These are phyloP conservation scores for Zopfochytrium polystomum DNA, from an alignment of 371 early-diverging fungal species.

Conservation along the genomic window DNA sequence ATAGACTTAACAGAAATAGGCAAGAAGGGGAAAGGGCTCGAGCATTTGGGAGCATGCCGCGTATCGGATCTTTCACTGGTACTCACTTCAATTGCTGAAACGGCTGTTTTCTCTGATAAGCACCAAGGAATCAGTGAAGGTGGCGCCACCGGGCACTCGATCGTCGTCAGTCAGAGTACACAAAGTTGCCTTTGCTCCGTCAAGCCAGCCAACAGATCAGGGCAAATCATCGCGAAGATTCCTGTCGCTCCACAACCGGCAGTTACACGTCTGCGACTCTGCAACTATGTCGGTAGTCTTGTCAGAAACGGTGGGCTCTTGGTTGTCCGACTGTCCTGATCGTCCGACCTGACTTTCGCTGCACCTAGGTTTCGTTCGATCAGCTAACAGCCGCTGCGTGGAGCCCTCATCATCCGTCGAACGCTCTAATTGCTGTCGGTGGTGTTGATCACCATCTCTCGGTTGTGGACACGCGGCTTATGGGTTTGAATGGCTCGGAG, in stretches of 20 bases:
- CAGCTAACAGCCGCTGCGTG: slow-evolving; percentile 29
- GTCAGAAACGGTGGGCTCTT: slow-evolving; percentile 21
- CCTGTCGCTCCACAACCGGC: slow-evolving; percentile 28
- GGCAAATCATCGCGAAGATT: slow-evolving; percentile 17
- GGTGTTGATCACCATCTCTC: slow-evolving; percentile 39
- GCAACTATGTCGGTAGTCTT: slow-evolving; percentile 20
- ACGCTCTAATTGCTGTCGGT: slow-evolving; percentile 29
- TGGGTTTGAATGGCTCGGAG: slow-evolving; percentile 15
- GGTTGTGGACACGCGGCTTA: slow-evolving; percentile 38
- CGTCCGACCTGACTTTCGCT: background rate
- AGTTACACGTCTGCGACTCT: slow-evolving; percentile 30
- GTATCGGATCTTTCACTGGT: background rate
- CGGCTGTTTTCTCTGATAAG: slow-evolving; percentile 1
- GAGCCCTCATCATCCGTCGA: slow-evolving; percentile 36
- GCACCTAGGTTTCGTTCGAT: slow-evolving; percentile 33
- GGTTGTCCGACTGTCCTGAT: background rate
- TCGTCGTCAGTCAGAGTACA: slow-evolving; percentile 30
- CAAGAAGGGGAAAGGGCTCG: slow-evolving; percentile 38
- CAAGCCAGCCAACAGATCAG: background rate
- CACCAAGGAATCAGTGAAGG: slow-evolving; percentile 21
- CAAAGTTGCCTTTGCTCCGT: slow-evolving; percentile 35
- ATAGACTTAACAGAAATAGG: slow-evolving; percentile 29
- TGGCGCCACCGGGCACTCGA: slow-evolving; percentile 41
- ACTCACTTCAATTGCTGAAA: background rate
- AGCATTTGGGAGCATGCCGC: slow-evolving; percentile 31